Conservation (phyloP, 768 basidiomycete species). For the Trametes cingulata region DNA sequence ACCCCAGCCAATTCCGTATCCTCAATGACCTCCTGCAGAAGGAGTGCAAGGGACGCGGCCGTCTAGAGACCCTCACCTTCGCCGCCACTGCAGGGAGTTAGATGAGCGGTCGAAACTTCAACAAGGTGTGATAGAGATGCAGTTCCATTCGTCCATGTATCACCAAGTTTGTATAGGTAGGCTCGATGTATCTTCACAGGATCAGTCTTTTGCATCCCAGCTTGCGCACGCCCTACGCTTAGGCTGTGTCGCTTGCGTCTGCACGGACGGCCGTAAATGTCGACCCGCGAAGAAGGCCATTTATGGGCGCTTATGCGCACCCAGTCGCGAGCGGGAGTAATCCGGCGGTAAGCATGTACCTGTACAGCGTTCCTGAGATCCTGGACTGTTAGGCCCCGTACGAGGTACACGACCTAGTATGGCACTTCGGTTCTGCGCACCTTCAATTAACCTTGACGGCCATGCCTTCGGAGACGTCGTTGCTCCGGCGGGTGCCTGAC, state of each 20-base stretch:
- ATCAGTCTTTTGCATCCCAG: background rate
- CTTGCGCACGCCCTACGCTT: background rate
- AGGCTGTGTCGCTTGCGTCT: background rate
- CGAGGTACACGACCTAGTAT: too few relatives aligned
- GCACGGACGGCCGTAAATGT: background rate
- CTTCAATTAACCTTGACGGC: background rate
- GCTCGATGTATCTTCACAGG: background rate
- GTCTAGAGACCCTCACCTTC: constrained; percentile 81
- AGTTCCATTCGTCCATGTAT: background rate
- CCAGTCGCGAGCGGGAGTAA: too few relatives aligned
- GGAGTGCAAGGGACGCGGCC: constrained; percentile 85
- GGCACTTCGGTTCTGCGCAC: background rate
- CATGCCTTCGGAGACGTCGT: background rate
- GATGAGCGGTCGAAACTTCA: background rate
- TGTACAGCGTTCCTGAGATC: too few relatives aligned
- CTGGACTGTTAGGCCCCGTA: too few relatives aligned
- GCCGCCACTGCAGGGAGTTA: constrained; percentile 53
- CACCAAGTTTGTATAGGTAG: background rate
- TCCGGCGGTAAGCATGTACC: too few relatives aligned
- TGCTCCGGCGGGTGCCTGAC: background rate
- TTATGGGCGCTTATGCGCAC: too few relatives aligned
- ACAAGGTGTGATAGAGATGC: background rate
- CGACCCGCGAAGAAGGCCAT: too few relatives aligned
- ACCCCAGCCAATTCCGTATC: constrained; percentile 87
- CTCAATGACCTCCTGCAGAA: constrained; percentile 89